These are phyloP conservation scores for Hymenoscyphus linearis DNA, from an alignment of 2,329 filamentous ascomycete species.

Conservation along the genomic window DNA sequence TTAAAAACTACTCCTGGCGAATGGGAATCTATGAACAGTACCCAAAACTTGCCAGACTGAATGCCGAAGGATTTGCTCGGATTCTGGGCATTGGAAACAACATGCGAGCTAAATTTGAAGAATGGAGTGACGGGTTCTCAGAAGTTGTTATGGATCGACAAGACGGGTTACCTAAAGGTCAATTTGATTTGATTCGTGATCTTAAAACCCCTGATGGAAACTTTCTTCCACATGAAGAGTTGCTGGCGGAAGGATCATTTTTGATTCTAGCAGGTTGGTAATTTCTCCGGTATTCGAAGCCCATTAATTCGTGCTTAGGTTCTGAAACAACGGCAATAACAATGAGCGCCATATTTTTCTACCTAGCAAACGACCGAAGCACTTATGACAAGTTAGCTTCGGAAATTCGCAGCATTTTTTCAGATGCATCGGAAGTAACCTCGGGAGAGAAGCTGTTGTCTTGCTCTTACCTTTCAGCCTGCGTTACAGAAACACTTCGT, in stretches of 20 bases:
- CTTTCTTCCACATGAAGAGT: no score
- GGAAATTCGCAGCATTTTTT: conserved; percentile 9
- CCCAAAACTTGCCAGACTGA: background rate
- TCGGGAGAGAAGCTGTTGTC: background rate
- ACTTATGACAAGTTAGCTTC: background rate
- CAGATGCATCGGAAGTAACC: background rate
- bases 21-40: conserved; percentile 16
- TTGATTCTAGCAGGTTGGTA: no score
- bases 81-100: no score
- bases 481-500: background rate
- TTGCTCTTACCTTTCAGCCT: background rate
- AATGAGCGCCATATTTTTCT: conserved; percentile 15
- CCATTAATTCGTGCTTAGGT: conserved; percentile 25
- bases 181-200: no score
- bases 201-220: no score
- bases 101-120: no score
- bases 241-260: no score
- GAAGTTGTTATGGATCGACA: no score
- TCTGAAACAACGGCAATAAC: conserved; percentile 32
- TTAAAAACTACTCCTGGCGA: conserved; percentile 14
- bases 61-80: background rate
- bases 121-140: no score
- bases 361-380: conserved; percentile 4
- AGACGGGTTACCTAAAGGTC: no score
- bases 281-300: no score